phyloP scores from a whole-genome alignment of 495 filamentous ascomycete genomes.

The Amphirosellinia nigrospora region DNA sequence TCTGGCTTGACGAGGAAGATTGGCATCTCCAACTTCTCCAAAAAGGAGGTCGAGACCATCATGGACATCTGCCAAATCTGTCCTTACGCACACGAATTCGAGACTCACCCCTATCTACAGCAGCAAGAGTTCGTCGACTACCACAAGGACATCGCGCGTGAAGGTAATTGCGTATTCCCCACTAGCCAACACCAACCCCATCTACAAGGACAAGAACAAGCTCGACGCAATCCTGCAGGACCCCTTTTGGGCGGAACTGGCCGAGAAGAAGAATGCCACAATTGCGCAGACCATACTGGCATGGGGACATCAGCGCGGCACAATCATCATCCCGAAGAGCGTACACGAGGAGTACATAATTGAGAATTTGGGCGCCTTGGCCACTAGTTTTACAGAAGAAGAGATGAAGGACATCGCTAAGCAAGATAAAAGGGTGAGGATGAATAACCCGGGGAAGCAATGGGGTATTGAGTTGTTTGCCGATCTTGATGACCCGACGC shows the following conservation, averaged over 20 bases:
- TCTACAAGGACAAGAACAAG: constrained; percentile 54
- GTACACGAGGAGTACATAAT: constrained; percentile 46
- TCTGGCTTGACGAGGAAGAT: constrained; percentile 63
- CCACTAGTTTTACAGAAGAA: constrained; percentile 34
- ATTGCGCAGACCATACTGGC: constrained; percentile 67
- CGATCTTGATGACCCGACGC: constrained; percentile 51
- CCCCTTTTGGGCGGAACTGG: constrained; percentile 63
- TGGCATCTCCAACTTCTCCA: constrained; percentile 73
- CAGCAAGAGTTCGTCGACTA: constrained; percentile 64
- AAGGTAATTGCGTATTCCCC: constrained; percentile 71
- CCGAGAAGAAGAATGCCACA: constrained; percentile 66
- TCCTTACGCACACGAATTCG: constrained; percentile 71
- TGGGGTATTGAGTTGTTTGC: constrained; percentile 66
- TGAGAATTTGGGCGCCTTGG: constrained; percentile 33
- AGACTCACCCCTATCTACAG: constrained; percentile 60
- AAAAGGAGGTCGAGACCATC: constrained; percentile 63
- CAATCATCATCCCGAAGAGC: constrained; percentile 70
- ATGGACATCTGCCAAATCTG: constrained; percentile 61
- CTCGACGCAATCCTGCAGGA: constrained; percentile 52
- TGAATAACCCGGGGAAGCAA: constrained; percentile 62
- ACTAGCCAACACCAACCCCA: constrained; percentile 73
- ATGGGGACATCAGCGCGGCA: constrained; percentile 68
- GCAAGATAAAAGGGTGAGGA: constrained; percentile 62
- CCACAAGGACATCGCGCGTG: constrained; percentile 61
- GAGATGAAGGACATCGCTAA: constrained; percentile 61